Conservation (phyloP, 2,329 filamentous ascomycete species). For the Diaporthe amygdali region DNA sequence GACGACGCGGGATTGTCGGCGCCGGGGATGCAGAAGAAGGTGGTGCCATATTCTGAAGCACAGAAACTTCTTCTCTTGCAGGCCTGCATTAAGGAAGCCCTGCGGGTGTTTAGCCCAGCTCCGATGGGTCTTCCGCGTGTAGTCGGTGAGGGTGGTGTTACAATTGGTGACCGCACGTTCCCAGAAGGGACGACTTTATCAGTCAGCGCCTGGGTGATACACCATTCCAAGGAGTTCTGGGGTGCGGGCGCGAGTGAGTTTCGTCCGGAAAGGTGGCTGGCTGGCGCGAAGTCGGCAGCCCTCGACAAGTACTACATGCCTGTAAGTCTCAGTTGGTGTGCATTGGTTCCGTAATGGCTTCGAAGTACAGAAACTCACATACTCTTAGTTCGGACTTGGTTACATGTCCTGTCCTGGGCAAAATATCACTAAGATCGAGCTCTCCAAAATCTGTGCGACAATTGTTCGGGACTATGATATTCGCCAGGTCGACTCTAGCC, state of each 20-base stretch:
- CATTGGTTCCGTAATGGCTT: constrained; percentile 15
- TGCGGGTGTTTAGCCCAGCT: constrained; percentile 35
- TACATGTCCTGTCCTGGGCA: constrained; percentile 26
- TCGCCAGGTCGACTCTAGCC: constrained; percentile 19
- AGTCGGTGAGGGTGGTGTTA: constrained; percentile 32
- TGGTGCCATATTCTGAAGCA: constrained; percentile 33
- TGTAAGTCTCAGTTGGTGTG: constrained; percentile 14
- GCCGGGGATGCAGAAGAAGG: neutral
- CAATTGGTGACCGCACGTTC: constrained; percentile 33
- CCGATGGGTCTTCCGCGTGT: constrained; percentile 35
- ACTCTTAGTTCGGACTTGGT: constrained; percentile 20
- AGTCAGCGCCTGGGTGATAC: constrained; percentile 33
- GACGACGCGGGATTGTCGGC: constrained; percentile 22
- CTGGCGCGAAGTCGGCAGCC: constrained; percentile 11
- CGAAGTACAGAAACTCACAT: neutral
- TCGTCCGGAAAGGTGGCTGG: constrained; percentile 32
- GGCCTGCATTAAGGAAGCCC: constrained; percentile 39
- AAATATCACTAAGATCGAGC: constrained; percentile 26
- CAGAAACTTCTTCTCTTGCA: constrained; percentile 37
- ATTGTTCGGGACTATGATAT: constrained; percentile 26
- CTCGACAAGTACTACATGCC: constrained; percentile 26
- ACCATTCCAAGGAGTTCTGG: constrained; percentile 32
- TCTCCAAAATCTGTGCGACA: constrained; percentile 26
- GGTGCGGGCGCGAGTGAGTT: constrained; percentile 30
- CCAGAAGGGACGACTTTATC: constrained; percentile 34